A percentile compares a stretch with the other conserved stretches of the same genome.
Conservation (phyloP, 495 filamentous ascomycete species). For the Neohortaea acidophila region DNA sequence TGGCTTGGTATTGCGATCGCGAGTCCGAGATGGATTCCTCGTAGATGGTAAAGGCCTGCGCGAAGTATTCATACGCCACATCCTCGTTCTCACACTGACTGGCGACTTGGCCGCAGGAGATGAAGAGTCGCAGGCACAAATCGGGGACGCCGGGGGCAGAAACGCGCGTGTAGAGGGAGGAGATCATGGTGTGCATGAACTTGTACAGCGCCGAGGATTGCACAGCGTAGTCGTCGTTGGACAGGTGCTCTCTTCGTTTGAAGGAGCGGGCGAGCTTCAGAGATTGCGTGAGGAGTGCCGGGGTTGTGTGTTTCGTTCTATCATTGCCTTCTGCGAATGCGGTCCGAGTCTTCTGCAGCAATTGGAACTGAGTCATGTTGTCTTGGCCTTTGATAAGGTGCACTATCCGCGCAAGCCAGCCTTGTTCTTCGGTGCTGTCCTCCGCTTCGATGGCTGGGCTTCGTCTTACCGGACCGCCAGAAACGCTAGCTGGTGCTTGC, state of each 20-base stretch:
- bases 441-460: constrained; percentile 70
- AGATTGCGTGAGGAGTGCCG: constrained; percentile 77
- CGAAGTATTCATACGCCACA: constrained; percentile 94
- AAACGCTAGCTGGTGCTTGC: constrained; percentile 70
- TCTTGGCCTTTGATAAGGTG: constrained; percentile 69
- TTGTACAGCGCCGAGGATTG: constrained; percentile 83
- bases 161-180: constrained; percentile 76
- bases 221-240: constrained; percentile 87
- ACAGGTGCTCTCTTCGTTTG: constrained; percentile 84
- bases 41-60: constrained; percentile 95
- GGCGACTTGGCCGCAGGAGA: constrained; percentile 80
- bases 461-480: constrained; percentile 51
- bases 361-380: constrained; percentile 80
- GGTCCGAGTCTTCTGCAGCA: constrained; percentile 77
- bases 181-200: constrained; percentile 78
- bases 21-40: constrained; percentile 92
- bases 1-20: constrained; percentile 91
- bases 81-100: constrained; percentile 89
- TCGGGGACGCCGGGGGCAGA: constrained; percentile 56
- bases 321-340: constrained; percentile 88
- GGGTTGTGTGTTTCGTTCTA: constrained; percentile 86
- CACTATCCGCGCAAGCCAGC: constrained; percentile 81
- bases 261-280: constrained; percentile 79
- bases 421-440: constrained; percentile 94
- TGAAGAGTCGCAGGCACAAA: constrained; percentile 72